phyloP scores from a whole-genome alignment of 352 stramenopile species.

The Thalassiosira mediterranea region DNA sequence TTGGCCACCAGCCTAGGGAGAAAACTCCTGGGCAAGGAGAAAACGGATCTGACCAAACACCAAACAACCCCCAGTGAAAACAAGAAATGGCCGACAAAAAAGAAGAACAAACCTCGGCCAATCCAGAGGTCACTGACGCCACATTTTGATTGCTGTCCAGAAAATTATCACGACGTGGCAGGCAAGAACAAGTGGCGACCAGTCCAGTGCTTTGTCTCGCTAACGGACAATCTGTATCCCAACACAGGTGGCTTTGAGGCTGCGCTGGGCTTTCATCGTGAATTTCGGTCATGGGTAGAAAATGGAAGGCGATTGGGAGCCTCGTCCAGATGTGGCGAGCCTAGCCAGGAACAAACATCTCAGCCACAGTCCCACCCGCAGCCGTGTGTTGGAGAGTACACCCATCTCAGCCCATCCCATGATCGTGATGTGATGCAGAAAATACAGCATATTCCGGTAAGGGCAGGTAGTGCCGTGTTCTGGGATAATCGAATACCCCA shows the following conservation, averaged over 20 bases:
- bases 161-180: constrained; percentile 56
- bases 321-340: neutral
- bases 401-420: constrained; percentile 72
- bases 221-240: constrained; percentile 71
- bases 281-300: constrained; percentile 69
- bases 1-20: constrained; percentile 59
- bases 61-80: neutral
- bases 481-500: constrained; percentile 82
- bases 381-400: constrained; percentile 79
- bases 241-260: constrained; percentile 82
- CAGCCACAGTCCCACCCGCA: constrained; percentile 7
- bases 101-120: constrained; percentile 28
- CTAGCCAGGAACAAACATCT: neutral
- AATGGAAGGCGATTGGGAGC: constrained; percentile 24
- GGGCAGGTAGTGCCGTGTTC: constrained; percentile 72
- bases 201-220: constrained; percentile 82
- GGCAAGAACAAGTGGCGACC: constrained; percentile 74
- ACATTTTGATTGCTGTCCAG: constrained; percentile 81
- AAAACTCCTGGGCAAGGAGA: constrained; percentile 13
- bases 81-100: constrained; percentile 28
- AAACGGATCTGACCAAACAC: neutral
- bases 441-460: constrained; percentile 70
- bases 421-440: constrained; percentile 65
- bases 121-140: constrained; percentile 80
- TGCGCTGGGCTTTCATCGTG: constrained; percentile 70